A percentile compares a stretch with the other conserved stretches of the same genome.
Evolutionary conservation across 2,329 filamentous ascomycete genomes (phyloP).

Genomic region (Lecanicillium sp.): DNA sequence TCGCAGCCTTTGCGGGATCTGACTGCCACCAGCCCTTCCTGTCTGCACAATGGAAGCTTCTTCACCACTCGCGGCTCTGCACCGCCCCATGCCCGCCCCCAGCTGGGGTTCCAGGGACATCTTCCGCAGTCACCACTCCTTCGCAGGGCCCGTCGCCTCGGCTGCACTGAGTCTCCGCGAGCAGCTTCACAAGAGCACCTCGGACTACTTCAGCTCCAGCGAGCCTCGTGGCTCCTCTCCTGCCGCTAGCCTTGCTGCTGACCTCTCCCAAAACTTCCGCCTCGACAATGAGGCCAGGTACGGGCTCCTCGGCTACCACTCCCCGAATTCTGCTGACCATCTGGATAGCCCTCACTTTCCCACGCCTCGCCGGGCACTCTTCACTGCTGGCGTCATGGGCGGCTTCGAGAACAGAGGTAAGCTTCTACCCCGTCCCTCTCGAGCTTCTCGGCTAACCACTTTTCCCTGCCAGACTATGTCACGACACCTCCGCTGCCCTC

Average conservation of each 20-base stretch:
- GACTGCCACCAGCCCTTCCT: slow-evolving; percentile 2
- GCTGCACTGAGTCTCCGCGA: slow-evolving; percentile 71
- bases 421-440: slow-evolving; percentile 18
- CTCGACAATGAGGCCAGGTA: slow-evolving; percentile 82
- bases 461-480: slow-evolving; percentile 56
- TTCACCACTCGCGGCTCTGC: slow-evolving; percentile 90
- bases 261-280: slow-evolving; percentile 94
- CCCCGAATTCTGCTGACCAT: neutral
- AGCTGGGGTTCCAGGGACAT: slow-evolving; percentile 54
- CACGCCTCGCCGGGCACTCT: slow-evolving; percentile 36
- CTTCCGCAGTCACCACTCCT: slow-evolving; percentile 45
- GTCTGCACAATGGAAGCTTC: slow-evolving; percentile 72
- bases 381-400: slow-evolving; percentile 33
- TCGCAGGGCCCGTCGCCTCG: slow-evolving; percentile 49
- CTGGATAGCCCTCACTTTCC: slow-evolving; percentile 33
- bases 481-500: slow-evolving; percentile 79
- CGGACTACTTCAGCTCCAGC: slow-evolving; percentile 79
- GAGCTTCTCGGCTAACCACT: slow-evolving; percentile 19
- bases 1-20: slow-evolving; percentile 10
- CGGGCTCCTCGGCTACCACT: slow-evolving; percentile 21
- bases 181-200: slow-evolving; percentile 52
- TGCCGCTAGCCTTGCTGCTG: slow-evolving; percentile 81
- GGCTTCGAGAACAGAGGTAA: slow-evolving; percentile 31
- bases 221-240: slow-evolving; percentile 80
- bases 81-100: slow-evolving; percentile 57